A percentile compares a stretch with the other conserved stretches of the same genome.
These are phyloP conservation scores for Myriosclerotinia scirpicola DNA, from an alignment of 2,329 filamentous ascomycete genomes.

Conservation along the genomic window DNA sequence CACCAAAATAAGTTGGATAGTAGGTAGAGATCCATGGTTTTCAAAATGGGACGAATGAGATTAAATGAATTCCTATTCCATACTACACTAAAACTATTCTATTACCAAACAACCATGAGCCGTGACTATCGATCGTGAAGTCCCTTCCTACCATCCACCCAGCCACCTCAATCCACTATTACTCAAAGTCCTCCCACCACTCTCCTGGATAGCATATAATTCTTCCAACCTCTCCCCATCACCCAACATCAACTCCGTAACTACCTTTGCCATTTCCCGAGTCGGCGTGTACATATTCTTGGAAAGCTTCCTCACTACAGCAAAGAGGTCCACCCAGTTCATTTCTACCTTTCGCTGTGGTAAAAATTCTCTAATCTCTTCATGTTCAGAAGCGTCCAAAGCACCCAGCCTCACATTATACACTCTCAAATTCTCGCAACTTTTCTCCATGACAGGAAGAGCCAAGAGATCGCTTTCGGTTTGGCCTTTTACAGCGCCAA, in stretches of 20 bases:
- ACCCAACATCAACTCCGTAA: conserved; percentile 51
- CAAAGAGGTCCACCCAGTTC: conserved; percentile 25
- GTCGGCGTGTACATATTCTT: conserved; percentile 46
- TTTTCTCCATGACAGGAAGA: conserved; percentile 44
- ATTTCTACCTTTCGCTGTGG: conserved; percentile 37
- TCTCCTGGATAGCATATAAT: conserved; percentile 21
- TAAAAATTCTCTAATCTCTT: conserved; percentile 44
- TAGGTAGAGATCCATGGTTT: neutral
- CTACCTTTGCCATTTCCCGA: conserved; percentile 48
- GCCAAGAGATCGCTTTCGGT: conserved; percentile 60
- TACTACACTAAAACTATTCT: neutral
- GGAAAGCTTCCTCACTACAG: too few species aligned
- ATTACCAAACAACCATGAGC: neutral
- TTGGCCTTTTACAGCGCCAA: conserved; percentile 65
- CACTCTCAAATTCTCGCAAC: conserved; percentile 50
- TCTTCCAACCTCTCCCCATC: conserved; percentile 45
- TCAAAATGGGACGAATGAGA: conserved; percentile 2
- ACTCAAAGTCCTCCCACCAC: conserved; percentile 40
- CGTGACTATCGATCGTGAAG: neutral
- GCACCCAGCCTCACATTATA: conserved; percentile 59
- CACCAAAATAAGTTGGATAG: neutral
- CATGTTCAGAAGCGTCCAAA: conserved; percentile 53
- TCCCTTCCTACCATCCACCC: conserved; percentile 32
- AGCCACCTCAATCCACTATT: conserved; percentile 46
- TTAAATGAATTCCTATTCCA: neutral